These are phyloP conservation scores for Saccharomycopsis hybrid DNA, from an alignment of 1,139 yeast genomes.

Conservation along the genomic window DNA sequence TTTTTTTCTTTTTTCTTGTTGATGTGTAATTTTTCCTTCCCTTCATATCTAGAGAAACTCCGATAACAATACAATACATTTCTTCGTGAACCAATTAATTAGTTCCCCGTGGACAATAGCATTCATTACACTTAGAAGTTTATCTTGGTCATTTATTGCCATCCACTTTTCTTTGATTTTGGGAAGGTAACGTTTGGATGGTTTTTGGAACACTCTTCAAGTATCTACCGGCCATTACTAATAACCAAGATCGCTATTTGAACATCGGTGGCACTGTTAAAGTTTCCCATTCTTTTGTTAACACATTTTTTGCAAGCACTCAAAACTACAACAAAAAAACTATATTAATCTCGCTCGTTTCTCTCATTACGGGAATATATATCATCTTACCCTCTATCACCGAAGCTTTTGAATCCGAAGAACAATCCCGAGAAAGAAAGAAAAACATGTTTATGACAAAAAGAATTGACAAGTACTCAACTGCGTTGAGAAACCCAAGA, in stretches of 20 bases:
- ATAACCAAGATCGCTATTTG: neutral
- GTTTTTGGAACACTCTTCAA: no score
- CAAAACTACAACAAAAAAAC: neutral
- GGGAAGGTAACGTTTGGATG: no score
- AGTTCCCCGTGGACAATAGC: no score
- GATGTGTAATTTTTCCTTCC: no score
- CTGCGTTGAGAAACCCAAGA: slow-evolving; percentile 74
- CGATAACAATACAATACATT: no score
- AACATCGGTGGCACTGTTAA: neutral
- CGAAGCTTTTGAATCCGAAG: neutral
- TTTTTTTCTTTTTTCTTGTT: no score
- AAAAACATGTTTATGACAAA: slow-evolving; percentile 27
- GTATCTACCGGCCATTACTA: no score
- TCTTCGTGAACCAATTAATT: no score
- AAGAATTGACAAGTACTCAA: slow-evolving; percentile 69
- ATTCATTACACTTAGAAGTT: no score
- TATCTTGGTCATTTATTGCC: no score
- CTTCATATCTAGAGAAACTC: no score
- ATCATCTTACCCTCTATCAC: neutral
- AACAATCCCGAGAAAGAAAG: neutral
- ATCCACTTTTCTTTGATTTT: no score
- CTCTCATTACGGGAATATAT: neutral
- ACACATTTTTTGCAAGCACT: neutral
- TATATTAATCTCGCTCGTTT: neutral
- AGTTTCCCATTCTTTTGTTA: neutral